Base-by-base conservation (phyloP, 140 eudicot species). In the Bidens hawaiensis region DNA sequence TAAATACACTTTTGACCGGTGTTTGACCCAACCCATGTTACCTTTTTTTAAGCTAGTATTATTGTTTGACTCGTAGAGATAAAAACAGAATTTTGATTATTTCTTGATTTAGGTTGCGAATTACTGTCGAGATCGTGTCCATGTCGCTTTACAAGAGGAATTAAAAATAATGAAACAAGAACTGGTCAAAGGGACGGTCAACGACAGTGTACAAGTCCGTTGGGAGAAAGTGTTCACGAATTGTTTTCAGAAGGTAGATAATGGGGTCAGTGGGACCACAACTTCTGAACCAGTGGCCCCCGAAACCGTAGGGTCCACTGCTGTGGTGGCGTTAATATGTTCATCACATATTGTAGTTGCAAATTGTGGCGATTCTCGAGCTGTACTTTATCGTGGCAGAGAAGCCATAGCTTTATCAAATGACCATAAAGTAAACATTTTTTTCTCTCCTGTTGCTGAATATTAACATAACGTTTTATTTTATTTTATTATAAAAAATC, bases 331-430 rank as follows among this genome's bases (percentile, higher is more conserved):
- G 24, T 64, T 90, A 22, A 80, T 87, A 16, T 84, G 90, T 64
- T 85, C 97, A 24, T 87, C 97, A 40, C 97, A 90, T 70, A 84
- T 90, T 31, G 69, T 90, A 30, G 89, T 90, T 67, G 88, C 90
- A 46, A 90, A 90, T 34, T 86, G 97, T 68, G 97, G 97, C 13
- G 97, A 90, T 74, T 90, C 97, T 33, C 82, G 97, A 58, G 97
- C 97, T 21, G 97, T 90, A 27, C 97, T 90, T 58, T 90, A 83
- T 62, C 96, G 97, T 65, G 97, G 97, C 65, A 90, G 87, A 80
- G 94, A 85, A 76, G 90, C 90, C 48, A 70, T 80, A 38, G 79
- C 96, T 31, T 72, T 90, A 60, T 90, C 97, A 19, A 68, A 69
- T 70, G 97, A 90, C 71, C 97, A 90, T 74, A 90, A 90, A 80